Conservation (phyloP, 768 basidiomycete genomes). For the Leccinellum albellum region DNA sequence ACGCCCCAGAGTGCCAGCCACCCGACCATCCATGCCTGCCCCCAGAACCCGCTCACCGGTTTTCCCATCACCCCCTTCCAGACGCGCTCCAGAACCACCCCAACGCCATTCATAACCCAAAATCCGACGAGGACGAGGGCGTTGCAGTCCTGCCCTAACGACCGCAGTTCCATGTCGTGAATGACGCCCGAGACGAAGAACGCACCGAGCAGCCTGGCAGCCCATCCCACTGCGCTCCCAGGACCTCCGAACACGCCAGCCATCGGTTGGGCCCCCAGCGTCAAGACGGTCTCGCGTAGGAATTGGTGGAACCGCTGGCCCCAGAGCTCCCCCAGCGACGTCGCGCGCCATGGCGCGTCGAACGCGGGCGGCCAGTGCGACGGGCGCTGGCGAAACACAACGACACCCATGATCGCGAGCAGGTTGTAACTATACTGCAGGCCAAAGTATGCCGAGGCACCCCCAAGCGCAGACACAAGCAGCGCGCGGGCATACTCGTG, state of each 20-base stretch:
- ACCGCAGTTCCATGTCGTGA: constrained; percentile 55
- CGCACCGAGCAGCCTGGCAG: constrained; percentile 50
- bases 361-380: constrained; percentile 63
- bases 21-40: constrained; percentile 46
- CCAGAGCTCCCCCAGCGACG: constrained; percentile 63
- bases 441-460: constrained; percentile 42
- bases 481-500: constrained; percentile 36
- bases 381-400: constrained; percentile 44
- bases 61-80: constrained; percentile 42
- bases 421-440: constrained; percentile 43
- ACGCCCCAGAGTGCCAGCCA: constrained; percentile 51
- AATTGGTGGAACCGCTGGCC: constrained; percentile 62
- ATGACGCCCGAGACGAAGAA: constrained; percentile 58
- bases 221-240: constrained; percentile 15
- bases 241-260: constrained; percentile 39
- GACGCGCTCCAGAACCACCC: constrained; percentile 45
- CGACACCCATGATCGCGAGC: constrained; percentile 40
- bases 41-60: constrained; percentile 43
- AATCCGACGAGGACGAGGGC: constrained; percentile 41
- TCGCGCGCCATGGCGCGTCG: constrained; percentile 50
- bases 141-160: constrained; percentile 47
- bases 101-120: constrained; percentile 56
- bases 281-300: constrained; percentile 55
- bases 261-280: constrained; percentile 45
- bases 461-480: constrained; percentile 40